Percentiles rank a stretch among this genome's conserved stretches.
Evolutionary conservation across 805 yeast species (phyloP).

Genomic region (Candida arabinofermentans): DNA sequence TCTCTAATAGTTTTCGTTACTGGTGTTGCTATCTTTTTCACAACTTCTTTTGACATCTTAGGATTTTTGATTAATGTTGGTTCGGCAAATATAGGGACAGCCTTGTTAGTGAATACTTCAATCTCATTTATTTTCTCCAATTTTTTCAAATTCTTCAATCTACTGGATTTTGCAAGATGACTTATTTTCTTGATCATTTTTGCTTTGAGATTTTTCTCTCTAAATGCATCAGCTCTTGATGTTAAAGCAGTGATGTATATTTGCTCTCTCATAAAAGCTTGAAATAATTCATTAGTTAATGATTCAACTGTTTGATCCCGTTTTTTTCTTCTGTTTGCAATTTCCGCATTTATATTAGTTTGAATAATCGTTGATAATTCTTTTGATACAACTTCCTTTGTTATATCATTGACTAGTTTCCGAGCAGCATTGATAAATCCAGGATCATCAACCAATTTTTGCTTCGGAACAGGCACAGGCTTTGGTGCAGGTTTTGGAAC

Average conservation of each 20-base stretch:
- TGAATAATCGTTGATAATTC: constrained; percentile 22
- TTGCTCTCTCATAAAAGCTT: constrained; percentile 60
- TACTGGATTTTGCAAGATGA: constrained; percentile 22
- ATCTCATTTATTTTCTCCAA: constrained; percentile 39
- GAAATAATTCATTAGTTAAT: constrained; percentile 48
- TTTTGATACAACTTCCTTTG: constrained; percentile 20
- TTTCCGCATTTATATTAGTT: constrained; percentile 1
- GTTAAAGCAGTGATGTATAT: constrained; percentile 40
- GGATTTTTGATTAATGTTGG: constrained; percentile 12
- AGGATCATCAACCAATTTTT: constrained; percentile 26
- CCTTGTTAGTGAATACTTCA: constrained; percentile 23
- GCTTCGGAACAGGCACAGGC: constrained; percentile 2
- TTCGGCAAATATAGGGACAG: constrained; percentile 15
- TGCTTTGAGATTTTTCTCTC: constrained; percentile 31
- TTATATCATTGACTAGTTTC: constrained; percentile 21
- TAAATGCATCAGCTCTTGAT: constrained; percentile 40
- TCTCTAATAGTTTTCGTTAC: neutral
- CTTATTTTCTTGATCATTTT: constrained; percentile 31
- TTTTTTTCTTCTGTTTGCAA: constrained; percentile 13
- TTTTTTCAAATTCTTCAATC: constrained; percentile 26
- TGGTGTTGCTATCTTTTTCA: too few species aligned
- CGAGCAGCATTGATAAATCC: constrained; percentile 29
- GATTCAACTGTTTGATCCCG: constrained; percentile 28
- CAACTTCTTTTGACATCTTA: constrained; percentile 37
- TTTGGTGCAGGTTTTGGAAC: neutral